Percentiles rank a stretch among this genome's conserved stretches.
phyloP scores from a whole-genome alignment of 75 land plant genomes.

The Pseudotsuga menziesii region DNA sequence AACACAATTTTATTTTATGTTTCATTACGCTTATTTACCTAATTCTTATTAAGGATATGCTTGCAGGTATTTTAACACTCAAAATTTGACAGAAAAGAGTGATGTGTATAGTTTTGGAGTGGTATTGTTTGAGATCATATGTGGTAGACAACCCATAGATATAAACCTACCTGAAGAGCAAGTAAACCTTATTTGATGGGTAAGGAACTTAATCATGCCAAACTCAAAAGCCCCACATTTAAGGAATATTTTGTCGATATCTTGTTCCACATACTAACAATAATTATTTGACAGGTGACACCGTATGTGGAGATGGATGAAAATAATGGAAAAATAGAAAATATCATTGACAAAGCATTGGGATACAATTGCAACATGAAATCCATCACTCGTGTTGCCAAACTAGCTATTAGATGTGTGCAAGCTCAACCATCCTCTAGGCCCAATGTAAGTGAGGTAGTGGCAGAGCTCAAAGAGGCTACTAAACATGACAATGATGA shows the following conservation, averaged over 20 bases:
- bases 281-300: background rate
- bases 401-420: conserved; percentile 19
- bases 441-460: conserved; percentile 26
- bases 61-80: background rate
- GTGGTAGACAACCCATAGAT: background rate
- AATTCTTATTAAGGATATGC: no score
- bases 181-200: background rate
- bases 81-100: conserved; percentile 9
- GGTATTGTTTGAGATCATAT: conserved; percentile 5
- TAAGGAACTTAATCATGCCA: background rate
- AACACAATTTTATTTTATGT: no score
- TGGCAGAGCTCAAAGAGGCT: conserved; percentile 22
- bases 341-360: background rate
- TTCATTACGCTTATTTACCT: background rate
- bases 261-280: no score
- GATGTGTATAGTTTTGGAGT: conserved; percentile 23
- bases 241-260: no score
- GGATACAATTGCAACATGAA: background rate
- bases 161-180: background rate
- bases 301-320: background rate
- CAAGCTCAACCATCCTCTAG: background rate
- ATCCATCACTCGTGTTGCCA: conserved; percentile 10
- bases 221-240: background rate
- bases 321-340: background rate
- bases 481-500: background rate